Evolutionary conservation across 2,329 filamentous ascomycete genomes (phyloP).

Genomic region (Cladosporium sphaerospermum): DNA sequence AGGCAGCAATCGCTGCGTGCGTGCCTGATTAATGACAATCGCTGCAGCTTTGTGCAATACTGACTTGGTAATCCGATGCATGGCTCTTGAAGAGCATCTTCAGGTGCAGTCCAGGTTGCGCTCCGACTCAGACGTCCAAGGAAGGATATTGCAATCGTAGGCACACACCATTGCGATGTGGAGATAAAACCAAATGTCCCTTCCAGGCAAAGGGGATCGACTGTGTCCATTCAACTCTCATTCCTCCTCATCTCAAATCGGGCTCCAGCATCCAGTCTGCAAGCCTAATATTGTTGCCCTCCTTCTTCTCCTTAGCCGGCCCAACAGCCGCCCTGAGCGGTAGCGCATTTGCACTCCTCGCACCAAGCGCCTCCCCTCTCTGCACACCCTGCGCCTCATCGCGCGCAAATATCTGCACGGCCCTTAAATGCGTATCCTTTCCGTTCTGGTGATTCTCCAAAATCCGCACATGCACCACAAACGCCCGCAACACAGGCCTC

Average conservation of each 20-base stretch:
- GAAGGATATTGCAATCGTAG: too few species aligned
- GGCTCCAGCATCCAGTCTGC: constrained; percentile 32
- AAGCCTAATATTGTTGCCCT: constrained; percentile 27
- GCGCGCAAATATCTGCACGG: constrained; percentile 73
- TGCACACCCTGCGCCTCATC: constrained; percentile 30
- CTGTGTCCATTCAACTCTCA: too few species aligned
- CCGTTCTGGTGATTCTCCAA: constrained; percentile 98
- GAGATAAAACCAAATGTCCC: too few species aligned
- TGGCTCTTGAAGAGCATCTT: too few species aligned
- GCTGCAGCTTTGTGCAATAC: too few species aligned
- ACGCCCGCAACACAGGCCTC: constrained; percentile 72
- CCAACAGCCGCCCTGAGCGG: constrained; percentile 8
- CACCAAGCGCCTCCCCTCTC: constrained; percentile 1
- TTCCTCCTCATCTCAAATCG: constrained; percentile 26
- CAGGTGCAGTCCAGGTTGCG: too few species aligned
- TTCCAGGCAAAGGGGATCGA: too few species aligned
- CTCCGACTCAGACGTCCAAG: too few species aligned
- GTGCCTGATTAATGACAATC: too few species aligned
- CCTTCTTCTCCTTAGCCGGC: constrained; percentile 14
- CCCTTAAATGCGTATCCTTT: constrained; percentile 95
- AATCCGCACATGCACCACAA: constrained; percentile 83
- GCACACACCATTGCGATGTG: too few species aligned
- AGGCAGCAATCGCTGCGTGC: too few species aligned
- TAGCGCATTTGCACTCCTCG: constrained; percentile 7
- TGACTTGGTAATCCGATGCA: too few species aligned